Conservation (phyloP, 331 rosid species). For the Prunus yedoensis region DNA sequence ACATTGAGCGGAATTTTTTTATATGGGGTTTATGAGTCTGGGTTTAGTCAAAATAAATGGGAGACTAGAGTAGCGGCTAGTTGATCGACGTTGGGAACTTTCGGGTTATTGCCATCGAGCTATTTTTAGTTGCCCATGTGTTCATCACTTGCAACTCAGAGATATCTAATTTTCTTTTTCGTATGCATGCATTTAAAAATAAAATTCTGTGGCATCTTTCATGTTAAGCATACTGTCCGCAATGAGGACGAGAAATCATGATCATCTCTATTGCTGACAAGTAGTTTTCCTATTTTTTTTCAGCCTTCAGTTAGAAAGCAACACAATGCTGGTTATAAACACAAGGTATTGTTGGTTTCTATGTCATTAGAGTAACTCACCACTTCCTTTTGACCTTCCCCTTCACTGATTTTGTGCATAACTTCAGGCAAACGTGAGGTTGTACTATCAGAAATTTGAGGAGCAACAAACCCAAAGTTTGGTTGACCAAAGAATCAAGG, state of each 20-base stretch:
- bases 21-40: neutral
- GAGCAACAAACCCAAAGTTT: slow-evolving; percentile 94
- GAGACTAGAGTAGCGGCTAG: neutral
- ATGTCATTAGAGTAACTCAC: neutral
- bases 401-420: neutral
- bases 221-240: neutral
- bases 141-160: too few relatives aligned
- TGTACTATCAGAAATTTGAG: slow-evolving; percentile 92
- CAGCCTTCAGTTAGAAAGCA: slow-evolving; percentile 98
- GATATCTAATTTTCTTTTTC: neutral
- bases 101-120: neutral
- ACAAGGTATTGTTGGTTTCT: slow-evolving; percentile 53
- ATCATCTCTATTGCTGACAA: slow-evolving; percentile 11
- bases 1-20: neutral
- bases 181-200: neutral
- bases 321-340: slow-evolving; percentile 96
- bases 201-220: too few relatives aligned
- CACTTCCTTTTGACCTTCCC: neutral
- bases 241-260: neutral
- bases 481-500: slow-evolving; percentile 93
- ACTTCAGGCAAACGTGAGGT: slow-evolving; percentile 79
- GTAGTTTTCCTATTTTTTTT: slow-evolving; percentile 22
- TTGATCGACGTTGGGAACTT: neutral
- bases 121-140: neutral
- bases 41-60: neutral